Base-by-base conservation (phyloP, 208 protist species). In the Trypanosoma lewisi region DNA sequence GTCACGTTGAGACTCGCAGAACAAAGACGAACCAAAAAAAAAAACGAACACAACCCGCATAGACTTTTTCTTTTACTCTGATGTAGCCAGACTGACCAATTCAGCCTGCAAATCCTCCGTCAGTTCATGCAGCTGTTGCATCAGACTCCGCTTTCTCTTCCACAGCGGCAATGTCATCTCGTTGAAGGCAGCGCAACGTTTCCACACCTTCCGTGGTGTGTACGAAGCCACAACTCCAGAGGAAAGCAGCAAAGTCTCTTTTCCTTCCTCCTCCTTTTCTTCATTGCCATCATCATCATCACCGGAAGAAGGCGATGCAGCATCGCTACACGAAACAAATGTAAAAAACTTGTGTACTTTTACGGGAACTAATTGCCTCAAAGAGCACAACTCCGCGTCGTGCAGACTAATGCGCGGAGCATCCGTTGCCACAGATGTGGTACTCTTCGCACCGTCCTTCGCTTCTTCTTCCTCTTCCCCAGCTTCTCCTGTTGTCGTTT, bases 321-420 rank as follows among this genome's bases (percentile, higher is more conserved):
- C 49, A 37, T 56, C 59, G 17, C 45, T 51, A 52, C 81, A 87
- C 28, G 52, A 52, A 21, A 91, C 84, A 73, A 82, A 87, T 64
- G 68, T 79, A 0, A 85, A 48, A 17, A 23, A 19, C 0, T 49
- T 52, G 37, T 70, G 66, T 23, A 47, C 51, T 25, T 44, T 45
- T 8, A 55, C 28, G 0, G 78, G 78, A 19, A 87, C 34, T 11
- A 83, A 49, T 6, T 58, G 68, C 12, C 27, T 4, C 27, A 87
- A 42, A 11, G 54, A 59, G 48, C 84, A 91, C 9, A 59, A 58
- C 27, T 73, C 67, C 11, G 36, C 52, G 51, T 87, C 84, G 59
- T 91, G 84, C 33, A 91, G 67, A 66, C 72, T 73, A 6, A 55
- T 23, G 19, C 23, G 48, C 23, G 73, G 61, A 36, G 39, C 42